A percentile compares a stretch with the other conserved stretches of the same genome.
Conservation (phyloP, 2,329 filamentous ascomycete genomes). For the Cladorrhinum sp. region DNA sequence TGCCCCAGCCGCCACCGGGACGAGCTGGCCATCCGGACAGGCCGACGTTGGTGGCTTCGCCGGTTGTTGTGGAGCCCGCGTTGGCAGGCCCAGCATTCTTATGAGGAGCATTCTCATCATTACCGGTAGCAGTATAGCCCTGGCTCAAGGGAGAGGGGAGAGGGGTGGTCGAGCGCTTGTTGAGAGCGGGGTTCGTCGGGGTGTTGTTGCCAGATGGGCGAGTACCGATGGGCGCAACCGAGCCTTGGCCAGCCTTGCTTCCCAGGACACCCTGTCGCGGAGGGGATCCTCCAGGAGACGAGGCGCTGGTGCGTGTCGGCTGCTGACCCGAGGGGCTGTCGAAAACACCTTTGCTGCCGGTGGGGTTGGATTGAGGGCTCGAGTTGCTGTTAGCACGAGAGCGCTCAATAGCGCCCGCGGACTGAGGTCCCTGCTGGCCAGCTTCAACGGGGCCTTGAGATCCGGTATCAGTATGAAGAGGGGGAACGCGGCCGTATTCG, state of each 20-base stretch:
- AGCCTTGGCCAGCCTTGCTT: slow-evolving; percentile 54
- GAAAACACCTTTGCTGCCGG: slow-evolving; percentile 57
- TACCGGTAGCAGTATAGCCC: slow-evolving; percentile 58
- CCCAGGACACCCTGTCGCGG: slow-evolving; percentile 62
- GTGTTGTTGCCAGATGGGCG: slow-evolving; percentile 61
- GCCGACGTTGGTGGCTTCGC: slow-evolving; percentile 39
- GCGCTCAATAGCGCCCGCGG: slow-evolving; percentile 50
- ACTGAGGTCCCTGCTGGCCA: slow-evolving; percentile 42
- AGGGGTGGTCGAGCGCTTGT: slow-evolving; percentile 84
- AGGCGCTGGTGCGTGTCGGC: slow-evolving; percentile 75
- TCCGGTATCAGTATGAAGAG: slow-evolving; percentile 50
- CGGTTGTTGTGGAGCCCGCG: slow-evolving; percentile 44
- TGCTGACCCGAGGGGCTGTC: slow-evolving; percentile 60
- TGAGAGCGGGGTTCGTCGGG: slow-evolving; percentile 57
- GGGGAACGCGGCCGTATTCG: slow-evolving; percentile 53
- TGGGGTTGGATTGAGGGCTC: slow-evolving; percentile 70
- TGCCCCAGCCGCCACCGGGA: slow-evolving; percentile 81
- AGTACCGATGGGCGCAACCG: slow-evolving; percentile 91
- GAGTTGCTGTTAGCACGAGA: slow-evolving; percentile 80
- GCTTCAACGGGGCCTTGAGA: slow-evolving; percentile 41
- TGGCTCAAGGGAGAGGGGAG: slow-evolving; percentile 84
- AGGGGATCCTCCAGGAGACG: slow-evolving; percentile 79
- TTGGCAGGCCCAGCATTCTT: slow-evolving; percentile 54
- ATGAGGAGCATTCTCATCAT: slow-evolving; percentile 46
- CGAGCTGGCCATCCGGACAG: slow-evolving; percentile 71